These are phyloP conservation scores for Kandelia obovata DNA, from an alignment of 345 rosid species.

Conservation along the genomic window DNA sequence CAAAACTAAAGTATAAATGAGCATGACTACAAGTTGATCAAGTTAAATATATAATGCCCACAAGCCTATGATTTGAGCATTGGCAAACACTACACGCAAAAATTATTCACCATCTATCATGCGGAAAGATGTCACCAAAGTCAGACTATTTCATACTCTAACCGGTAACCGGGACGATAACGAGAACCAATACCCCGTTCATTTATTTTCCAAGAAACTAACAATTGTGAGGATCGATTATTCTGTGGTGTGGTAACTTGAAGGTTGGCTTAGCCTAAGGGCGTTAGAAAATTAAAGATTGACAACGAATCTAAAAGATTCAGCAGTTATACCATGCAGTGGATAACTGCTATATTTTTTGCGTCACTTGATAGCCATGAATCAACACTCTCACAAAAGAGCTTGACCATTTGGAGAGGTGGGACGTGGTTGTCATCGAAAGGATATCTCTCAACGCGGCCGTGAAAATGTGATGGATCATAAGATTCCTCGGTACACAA, in stretches of 20 bases:
- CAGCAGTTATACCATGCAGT: slow-evolving; percentile 70
- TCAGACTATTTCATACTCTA: background rate
- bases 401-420: slow-evolving; percentile 64
- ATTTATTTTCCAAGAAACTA: no score
- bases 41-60: background rate
- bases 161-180: no score
- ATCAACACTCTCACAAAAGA: slow-evolving; percentile 74
- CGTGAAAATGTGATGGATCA: slow-evolving; percentile 68
- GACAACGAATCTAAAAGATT: background rate
- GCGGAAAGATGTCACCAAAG: background rate
- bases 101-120: no score
- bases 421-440: slow-evolving; percentile 96
- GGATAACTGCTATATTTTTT: slow-evolving; percentile 71
- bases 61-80: no score
- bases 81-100: no score
- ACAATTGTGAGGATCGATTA: no score
- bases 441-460: slow-evolving; percentile 76
- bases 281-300: no score
- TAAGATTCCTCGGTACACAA: slow-evolving; percentile 80
- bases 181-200: no score
- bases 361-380: slow-evolving; percentile 76
- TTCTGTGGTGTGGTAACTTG: no score
- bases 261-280: no score
- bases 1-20: background rate
- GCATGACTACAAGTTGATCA: background rate